Evolutionary conservation across 1,284 basidiomycete species (phyloP), one percentile per base, ranked within the genome.

Genomic region (Ganoderma leucocontextum): DNA sequence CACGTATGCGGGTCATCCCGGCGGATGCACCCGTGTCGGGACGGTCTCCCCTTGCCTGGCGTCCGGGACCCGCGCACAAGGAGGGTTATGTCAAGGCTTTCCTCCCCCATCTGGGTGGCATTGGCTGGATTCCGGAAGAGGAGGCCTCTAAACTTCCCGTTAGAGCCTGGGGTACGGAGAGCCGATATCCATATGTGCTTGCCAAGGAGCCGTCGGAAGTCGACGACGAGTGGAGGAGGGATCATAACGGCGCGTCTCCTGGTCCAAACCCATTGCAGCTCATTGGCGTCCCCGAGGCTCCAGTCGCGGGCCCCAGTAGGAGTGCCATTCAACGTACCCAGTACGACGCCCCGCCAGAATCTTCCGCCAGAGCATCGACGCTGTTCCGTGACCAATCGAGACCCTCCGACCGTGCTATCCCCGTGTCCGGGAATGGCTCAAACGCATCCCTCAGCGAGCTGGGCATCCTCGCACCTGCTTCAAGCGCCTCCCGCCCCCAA

Each of bases 191-290:
- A 9, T 72, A 72, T 38, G 69, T 62, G 2, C 53, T 72, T 9
- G 69, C 69, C 2, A 72, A 67, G 63, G 67, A 72, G 25, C 67
- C 69, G 15, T 57, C 49, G 25, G 65, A 70, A 25, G 53, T 72
- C 9, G 71, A 72, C 49, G 64, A 66, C 17, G 67, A 62, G 25
- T 63, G 64, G 67, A 57, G 69, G 41, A 25, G 35, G 35, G 39
- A 38, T 19, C 53, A 63, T 61, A 47, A 63, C 47, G 44, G 65
- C n/a, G 67, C 39, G 12, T 52, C 63, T 0, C 67, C 71, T 2
- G 60, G 57, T 10, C 66, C 60, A 0, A 70, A 72, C 63, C 69
- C 71, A 1, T 33, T 72, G 22, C 67, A 69, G 49, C 63, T 72
- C 44, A 62, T 52, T 10, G 71, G 69, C 12, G 58, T 72, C 5